phyloP scores from a whole-genome alignment of 2,329 filamentous ascomycete genomes.

The Graphiopsis chlorocephala region DNA sequence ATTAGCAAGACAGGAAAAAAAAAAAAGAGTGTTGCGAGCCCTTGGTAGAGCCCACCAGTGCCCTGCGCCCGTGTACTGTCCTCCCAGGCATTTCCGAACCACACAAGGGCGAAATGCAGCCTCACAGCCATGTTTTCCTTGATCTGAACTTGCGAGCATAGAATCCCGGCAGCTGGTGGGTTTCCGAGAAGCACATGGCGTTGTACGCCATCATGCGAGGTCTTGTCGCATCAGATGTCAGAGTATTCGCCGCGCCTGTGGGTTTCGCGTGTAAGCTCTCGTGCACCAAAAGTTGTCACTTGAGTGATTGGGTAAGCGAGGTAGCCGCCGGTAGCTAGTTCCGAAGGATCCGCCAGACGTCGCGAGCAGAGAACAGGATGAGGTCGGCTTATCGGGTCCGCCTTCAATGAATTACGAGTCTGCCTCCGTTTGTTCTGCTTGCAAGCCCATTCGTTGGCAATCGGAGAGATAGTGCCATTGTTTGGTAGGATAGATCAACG shows the following conservation, averaged over 20 bases:
- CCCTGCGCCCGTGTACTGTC: not conserved
- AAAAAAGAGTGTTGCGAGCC: not conserved
- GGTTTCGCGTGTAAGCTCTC: slow-evolving; percentile 19
- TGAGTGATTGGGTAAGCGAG: not conserved
- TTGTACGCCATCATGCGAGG: not conserved
- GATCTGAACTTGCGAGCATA: not conserved
- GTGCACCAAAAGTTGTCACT: not conserved
- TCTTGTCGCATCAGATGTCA: slow-evolving; percentile 18
- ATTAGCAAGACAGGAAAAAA: not conserved
- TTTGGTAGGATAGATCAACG: not conserved
- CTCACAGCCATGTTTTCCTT: not conserved
- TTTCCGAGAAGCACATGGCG: too few relatives aligned
- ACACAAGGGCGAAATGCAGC: not conserved
- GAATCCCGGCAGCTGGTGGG: too few relatives aligned
- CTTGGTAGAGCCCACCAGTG: not conserved
- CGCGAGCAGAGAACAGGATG: not conserved
- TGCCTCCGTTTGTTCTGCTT: not conserved
- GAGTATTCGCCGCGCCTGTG: slow-evolving; percentile 24
- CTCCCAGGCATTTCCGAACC: not conserved
- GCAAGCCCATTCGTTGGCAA: not conserved
- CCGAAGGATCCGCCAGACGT: not conserved
- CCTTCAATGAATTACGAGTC: not conserved
- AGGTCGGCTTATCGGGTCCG: not conserved
- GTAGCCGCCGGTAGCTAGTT: slow-evolving; percentile 7
- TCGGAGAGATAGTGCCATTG: not conserved